These are phyloP conservation scores for Dactylellina sp. DNA, from an alignment of 2,329 filamentous ascomycete species.

Conservation along the genomic window DNA sequence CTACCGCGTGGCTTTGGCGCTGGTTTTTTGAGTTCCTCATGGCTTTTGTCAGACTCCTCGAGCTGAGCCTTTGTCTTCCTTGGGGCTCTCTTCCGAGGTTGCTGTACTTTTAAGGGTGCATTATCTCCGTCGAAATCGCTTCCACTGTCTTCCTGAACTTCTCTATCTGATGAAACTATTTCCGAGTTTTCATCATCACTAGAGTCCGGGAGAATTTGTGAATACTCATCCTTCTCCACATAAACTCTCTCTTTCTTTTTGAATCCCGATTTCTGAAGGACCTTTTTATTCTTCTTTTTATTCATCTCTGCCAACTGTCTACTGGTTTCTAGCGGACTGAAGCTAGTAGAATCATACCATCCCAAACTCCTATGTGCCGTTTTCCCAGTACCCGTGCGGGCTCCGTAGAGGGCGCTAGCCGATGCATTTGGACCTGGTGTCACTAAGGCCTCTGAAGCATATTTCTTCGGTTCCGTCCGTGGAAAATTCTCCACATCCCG, in stretches of 20 bases:
- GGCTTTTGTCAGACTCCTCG: constrained; percentile 8
- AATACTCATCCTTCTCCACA: too few species aligned
- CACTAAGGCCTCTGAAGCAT: not conserved
- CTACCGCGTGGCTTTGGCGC: constrained; percentile 11
- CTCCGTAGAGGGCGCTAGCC: not conserved
- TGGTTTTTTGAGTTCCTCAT: constrained; percentile 13
- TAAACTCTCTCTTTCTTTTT: not conserved
- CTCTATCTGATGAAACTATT: not conserved
- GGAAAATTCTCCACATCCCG: not conserved
- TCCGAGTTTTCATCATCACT: not conserved
- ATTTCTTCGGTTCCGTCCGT: constrained; percentile 19
- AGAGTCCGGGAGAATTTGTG: not conserved
- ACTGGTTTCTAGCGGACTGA: constrained; percentile 33
- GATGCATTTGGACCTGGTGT: constrained; percentile 4
- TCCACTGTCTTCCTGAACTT: not conserved
- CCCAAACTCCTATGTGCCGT: constrained; percentile 21
- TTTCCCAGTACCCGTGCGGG: not conserved
- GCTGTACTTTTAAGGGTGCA: not conserved
- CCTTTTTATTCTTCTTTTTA: constrained; percentile 12
- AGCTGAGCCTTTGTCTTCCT: not conserved
- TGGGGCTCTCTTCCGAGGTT: not conserved
- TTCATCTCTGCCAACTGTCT: constrained; percentile 14
- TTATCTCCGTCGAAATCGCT: not conserved
- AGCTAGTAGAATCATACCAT: constrained; percentile 50
- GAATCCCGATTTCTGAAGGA: not conserved